Evolutionary conservation across 805 yeast genomes (phyloP), one percentile per base, ranked within the genome.

Genomic region (Kregervanrija pseudodelftensis): DNA sequence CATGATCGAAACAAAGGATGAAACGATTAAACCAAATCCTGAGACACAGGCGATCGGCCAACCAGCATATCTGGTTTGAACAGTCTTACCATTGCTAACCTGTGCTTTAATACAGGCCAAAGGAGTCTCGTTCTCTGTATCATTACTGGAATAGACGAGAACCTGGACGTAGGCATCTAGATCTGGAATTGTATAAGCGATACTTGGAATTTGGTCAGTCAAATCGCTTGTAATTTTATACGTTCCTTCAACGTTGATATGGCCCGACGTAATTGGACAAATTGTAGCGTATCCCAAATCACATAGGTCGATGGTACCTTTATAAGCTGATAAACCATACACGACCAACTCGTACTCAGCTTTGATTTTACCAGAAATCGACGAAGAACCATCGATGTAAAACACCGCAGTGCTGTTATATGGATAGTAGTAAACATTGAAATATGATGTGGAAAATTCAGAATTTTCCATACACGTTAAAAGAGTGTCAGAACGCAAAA

Each of bases 1-100:
- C 52, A 84, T 73, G 36, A 89, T 80, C 0, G 96, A 86, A 33
- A 88, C 80, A 45, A 88, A 75, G 17, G 95, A 96, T 1, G 97
- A 85, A 4, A 95, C 83, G 39, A 89, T 62, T 40, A 93, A 76
- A 48, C 98, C 98, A 38, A 87, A 62, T 40, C 95, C 95, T 3
- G 96, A 79, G 37, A 93, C 76, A 16, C 88, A 90, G 4, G 96
- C 98, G 53, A 93, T 84, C 9, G 95, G 95, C 99, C 99, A 91
- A 5, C 95, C 77, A 3, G 93, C 96, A 53, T 83, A 89, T 55
- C 79, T 80, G 22, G 96, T 87, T 65, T 89, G 95, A 28, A 93
- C 99, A 1, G 98, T 90, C 58, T 85, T 89, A 46, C 93, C 96
- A 64, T 93, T 93, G 16, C 85, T 67, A 45, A 93, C 70, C 11